Evolutionary conservation across 805 yeast species (phyloP).

Genomic region (Suhomyces prunicola): DNA sequence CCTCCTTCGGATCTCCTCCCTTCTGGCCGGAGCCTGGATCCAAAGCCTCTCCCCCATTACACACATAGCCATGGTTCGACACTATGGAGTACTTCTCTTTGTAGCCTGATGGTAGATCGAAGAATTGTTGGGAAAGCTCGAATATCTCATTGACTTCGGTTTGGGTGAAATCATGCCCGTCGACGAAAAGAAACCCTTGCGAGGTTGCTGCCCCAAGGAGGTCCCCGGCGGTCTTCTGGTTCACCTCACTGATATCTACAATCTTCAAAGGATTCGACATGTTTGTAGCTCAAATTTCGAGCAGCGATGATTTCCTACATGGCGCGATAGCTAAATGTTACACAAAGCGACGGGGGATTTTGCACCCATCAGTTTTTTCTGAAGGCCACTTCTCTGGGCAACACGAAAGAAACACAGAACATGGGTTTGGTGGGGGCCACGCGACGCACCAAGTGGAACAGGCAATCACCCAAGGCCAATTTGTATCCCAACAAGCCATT

Average conservation of each 20-base stretch:
- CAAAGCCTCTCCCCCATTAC: constrained; percentile 51
- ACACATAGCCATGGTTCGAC: constrained; percentile 60
- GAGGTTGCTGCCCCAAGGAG: constrained; percentile 58
- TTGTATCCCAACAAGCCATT: constrained; percentile 45
- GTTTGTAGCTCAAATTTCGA: neutral
- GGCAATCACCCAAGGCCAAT: constrained; percentile 46
- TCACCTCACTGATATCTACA: constrained; percentile 53
- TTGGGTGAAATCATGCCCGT: constrained; percentile 62
- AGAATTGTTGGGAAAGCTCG: constrained; percentile 48
- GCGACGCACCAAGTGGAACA: constrained; percentile 82
- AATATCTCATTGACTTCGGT: constrained; percentile 53
- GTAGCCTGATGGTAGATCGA: constrained; percentile 47
- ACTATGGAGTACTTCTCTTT: constrained; percentile 48
- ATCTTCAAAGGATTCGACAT: constrained; percentile 47
- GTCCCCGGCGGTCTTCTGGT: constrained; percentile 44
- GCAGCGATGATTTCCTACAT: neutral
- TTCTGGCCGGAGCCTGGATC: constrained; percentile 30
- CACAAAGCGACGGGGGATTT: neutral
- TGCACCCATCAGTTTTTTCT: constrained; percentile 10
- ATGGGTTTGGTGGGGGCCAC: constrained; percentile 97
- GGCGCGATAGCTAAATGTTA: neutral
- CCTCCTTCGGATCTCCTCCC: constrained; percentile 63
- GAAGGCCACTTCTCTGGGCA: constrained; percentile 69
- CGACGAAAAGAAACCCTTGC: constrained; percentile 64
- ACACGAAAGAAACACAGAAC: constrained; percentile 80